These are phyloP conservation scores for Phaeoacremonium minimum DNA, from an alignment of 2,329 filamentous ascomycete species.

Conservation along the genomic window DNA sequence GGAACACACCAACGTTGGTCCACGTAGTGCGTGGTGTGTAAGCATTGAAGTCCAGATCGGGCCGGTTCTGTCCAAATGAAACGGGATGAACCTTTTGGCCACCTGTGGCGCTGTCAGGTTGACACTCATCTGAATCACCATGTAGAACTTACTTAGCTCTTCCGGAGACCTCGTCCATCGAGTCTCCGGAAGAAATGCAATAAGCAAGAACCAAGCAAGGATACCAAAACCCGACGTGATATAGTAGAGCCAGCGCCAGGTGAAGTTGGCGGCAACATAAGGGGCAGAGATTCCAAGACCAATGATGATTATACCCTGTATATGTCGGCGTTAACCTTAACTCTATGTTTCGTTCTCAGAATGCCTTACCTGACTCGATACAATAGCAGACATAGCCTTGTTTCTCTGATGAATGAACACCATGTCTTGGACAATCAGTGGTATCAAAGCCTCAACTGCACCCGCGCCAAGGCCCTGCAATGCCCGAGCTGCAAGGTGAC, in stretches of 20 bases:
- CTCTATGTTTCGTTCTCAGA: no score
- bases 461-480: constrained; percentile 29
- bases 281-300: constrained; percentile 21
- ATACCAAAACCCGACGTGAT: constrained; percentile 23
- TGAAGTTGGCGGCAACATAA: constrained; percentile 20
- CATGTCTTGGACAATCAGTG: constrained; percentile 31
- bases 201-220: constrained; percentile 25
- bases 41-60: constrained; percentile 18
- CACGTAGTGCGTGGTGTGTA: constrained; percentile 20
- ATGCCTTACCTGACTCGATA: constrained; percentile 13
- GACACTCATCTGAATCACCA: no score
- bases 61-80: constrained; percentile 16
- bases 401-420: constrained; percentile 32
- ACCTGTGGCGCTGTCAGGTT: no score
- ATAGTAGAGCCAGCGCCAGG: constrained; percentile 30
- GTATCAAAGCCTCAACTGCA: constrained; percentile 28
- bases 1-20: constrained; percentile 26
- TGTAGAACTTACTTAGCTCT: constrained; percentile 17
- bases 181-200: constrained; percentile 28
- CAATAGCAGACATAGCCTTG: constrained; percentile 23
- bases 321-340: not conserved
- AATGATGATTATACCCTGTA: constrained; percentile 21
- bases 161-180: constrained; percentile 22
- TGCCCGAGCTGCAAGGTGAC: constrained; percentile 25
- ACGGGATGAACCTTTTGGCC: constrained; percentile 17